Evolutionary conservation across 306 rosid species (phyloP).

Genomic region (Hippophae rhamnoides): DNA sequence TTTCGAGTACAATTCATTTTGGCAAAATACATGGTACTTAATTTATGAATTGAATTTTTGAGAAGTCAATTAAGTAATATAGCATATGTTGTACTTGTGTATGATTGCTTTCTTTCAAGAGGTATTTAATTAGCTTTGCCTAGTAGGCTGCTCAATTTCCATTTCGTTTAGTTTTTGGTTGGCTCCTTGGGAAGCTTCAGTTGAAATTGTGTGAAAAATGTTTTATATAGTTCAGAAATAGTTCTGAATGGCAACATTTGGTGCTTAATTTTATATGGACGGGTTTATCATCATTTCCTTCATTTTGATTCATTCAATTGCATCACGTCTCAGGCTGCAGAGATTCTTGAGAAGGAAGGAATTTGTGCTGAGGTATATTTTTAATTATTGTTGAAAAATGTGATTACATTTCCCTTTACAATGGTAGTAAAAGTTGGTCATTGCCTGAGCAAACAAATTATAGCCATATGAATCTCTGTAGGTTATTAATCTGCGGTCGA

Average conservation of each 20-base stretch:
- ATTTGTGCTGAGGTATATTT: slow-evolving; percentile 83
- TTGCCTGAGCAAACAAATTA: too few relatives aligned
- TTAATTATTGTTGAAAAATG: neutral
- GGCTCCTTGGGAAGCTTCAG: neutral
- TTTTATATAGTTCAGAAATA: neutral
- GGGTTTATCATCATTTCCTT: neutral
- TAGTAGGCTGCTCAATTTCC: too few relatives aligned
- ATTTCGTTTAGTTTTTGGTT: too few relatives aligned
- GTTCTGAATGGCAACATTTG: neutral
- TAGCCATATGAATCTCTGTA: slow-evolving; percentile 3
- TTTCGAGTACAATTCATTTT: too few relatives aligned
- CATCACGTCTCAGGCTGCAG: slow-evolving; percentile 70
- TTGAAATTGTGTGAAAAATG: neutral
- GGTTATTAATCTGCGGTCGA: slow-evolving; percentile 88
- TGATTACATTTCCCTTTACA: too few relatives aligned
- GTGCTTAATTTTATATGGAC: neutral
- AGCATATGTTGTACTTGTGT: too few relatives aligned
- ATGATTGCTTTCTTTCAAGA: too few relatives aligned
- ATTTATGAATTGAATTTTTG: neutral
- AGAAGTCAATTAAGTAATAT: neutral
- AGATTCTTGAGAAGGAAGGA: slow-evolving; percentile 79
- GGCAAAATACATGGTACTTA: neutral
- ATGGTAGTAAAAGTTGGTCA: too few relatives aligned
- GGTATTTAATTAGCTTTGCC: too few relatives aligned
- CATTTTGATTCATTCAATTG: slow-evolving; percentile 20